These are phyloP conservation scores for Globisporangium orthogonon DNA, from an alignment of 352 stramenopile genomes.

Conservation along the genomic window DNA sequence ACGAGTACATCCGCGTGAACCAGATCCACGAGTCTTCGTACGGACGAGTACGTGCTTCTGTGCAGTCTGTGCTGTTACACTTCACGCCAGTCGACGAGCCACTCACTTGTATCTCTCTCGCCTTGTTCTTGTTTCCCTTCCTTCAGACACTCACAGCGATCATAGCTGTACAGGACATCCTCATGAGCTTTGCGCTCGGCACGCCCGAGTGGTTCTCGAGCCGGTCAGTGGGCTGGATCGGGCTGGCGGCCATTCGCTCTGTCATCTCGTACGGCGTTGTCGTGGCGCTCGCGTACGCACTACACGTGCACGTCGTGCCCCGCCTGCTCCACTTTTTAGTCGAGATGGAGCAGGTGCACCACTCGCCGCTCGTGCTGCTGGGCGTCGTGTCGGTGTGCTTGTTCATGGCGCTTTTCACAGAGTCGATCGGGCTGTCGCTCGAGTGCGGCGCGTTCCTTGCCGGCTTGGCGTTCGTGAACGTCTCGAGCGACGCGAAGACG, in stretches of 20 bases:
- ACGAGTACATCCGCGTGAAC: constrained; percentile 76
- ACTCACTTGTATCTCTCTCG: neutral
- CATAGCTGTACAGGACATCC: constrained; percentile 78
- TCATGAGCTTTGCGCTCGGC: constrained; percentile 84
- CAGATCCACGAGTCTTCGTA: constrained; percentile 80
- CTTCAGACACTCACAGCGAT: constrained; percentile 72
- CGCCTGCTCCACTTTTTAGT: constrained; percentile 64
- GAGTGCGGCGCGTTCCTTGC: constrained; percentile 82
- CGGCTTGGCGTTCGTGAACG: constrained; percentile 73
- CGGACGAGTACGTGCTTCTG: constrained; percentile 36
- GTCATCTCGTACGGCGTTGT: constrained; percentile 70
- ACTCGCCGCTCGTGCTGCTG: constrained; percentile 67
- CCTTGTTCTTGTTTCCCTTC: neutral
- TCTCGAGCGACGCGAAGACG: constrained; percentile 50
- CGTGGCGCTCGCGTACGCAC: constrained; percentile 52
- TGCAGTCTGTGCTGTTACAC: neutral
- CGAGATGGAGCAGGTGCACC: constrained; percentile 78
- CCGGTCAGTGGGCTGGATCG: constrained; percentile 62
- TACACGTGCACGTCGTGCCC: constrained; percentile 71
- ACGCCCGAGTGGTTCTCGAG: constrained; percentile 84
- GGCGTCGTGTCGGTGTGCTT: constrained; percentile 82
- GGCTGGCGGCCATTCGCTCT: constrained; percentile 58
- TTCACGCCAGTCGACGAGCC: too few relatives aligned
- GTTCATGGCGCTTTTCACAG: constrained; percentile 81
- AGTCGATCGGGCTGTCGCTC: constrained; percentile 75